phyloP scores from a whole-genome alignment of 768 basidiomycete genomes.

The Leccinum olivaceopallidum region DNA sequence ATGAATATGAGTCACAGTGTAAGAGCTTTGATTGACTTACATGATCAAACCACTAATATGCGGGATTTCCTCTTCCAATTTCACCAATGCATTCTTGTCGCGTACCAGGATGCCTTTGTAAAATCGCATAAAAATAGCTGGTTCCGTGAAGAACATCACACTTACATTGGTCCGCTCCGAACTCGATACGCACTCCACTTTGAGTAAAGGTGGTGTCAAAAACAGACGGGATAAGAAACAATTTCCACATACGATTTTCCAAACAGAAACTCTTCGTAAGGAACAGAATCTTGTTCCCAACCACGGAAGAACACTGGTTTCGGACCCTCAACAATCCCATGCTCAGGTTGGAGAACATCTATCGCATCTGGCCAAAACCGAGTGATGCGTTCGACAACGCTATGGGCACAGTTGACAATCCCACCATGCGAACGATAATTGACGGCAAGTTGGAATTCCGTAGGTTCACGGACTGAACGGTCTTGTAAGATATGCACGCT shows the following conservation, averaged over 20 bases:
- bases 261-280: slow-evolving; percentile 60
- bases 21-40: slow-evolving; percentile 35
- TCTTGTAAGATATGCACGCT: too few species aligned
- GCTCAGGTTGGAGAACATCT: slow-evolving; percentile 56
- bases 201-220: slow-evolving; percentile 12
- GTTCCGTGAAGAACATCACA: not conserved
- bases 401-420: slow-evolving; percentile 69
- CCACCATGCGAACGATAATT: slow-evolving; percentile 77
- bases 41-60: slow-evolving; percentile 58
- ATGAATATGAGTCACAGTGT: not conserved
- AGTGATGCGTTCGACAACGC: slow-evolving; percentile 59
- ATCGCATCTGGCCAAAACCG: slow-evolving; percentile 65
- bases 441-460: slow-evolving; percentile 55
- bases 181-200: slow-evolving; percentile 52
- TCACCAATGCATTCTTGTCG: slow-evolving; percentile 49
- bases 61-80: slow-evolving; percentile 48
- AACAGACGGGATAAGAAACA: not conserved
- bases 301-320: slow-evolving; percentile 60
- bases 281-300: slow-evolving; percentile 42
- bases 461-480: slow-evolving; percentile 29
- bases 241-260: slow-evolving; percentile 40
- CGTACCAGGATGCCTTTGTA: slow-evolving; percentile 67
- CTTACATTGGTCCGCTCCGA: slow-evolving; percentile 68
- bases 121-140: not conserved
- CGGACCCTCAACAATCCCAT: slow-evolving; percentile 53